Conservation (phyloP, 176 grass and related monocot species). For the Tillandsia leiboldiana region DNA sequence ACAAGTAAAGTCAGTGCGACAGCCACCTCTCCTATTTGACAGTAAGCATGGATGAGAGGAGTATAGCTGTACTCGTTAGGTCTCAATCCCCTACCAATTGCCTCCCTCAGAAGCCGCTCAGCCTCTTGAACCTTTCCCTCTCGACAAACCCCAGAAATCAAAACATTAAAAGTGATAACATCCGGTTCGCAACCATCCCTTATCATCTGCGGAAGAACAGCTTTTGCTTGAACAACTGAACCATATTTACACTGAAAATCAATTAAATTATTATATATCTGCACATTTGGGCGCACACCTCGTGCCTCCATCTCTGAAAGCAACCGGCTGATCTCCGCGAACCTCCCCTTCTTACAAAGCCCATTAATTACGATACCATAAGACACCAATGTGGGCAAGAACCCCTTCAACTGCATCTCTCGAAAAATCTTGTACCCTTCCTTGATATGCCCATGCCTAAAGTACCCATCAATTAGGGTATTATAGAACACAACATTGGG, state of each 20-base stretch:
- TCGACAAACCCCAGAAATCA: constrained; percentile 48
- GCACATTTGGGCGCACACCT: constrained; percentile 42
- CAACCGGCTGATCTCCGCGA: constrained; percentile 30
- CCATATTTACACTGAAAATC: constrained; percentile 36
- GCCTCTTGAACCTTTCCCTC: constrained; percentile 32
- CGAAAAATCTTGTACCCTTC: constrained; percentile 39
- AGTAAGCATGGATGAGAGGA: constrained; percentile 54
- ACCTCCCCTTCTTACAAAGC: constrained; percentile 42
- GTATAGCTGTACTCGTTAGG: constrained; percentile 59
- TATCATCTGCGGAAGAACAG: constrained; percentile 59
- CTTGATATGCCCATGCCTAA: constrained; percentile 28
- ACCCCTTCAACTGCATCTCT: constrained; percentile 57
- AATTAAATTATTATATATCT: constrained; percentile 63
- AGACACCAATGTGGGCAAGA: constrained; percentile 51
- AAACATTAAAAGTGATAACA: constrained; percentile 54
- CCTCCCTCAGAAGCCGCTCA: constrained; percentile 41
- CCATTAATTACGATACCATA: constrained; percentile 56
- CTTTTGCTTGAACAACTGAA: constrained; percentile 40
- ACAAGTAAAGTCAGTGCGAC: constrained; percentile 47
- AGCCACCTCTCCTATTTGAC: constrained; percentile 28
- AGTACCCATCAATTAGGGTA: constrained; percentile 60
- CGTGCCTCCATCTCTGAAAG: constrained; percentile 47
- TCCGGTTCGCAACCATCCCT: constrained; percentile 29
- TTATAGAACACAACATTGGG: constrained; percentile 56
- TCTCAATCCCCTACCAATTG: constrained; percentile 42